Evolutionary conservation across 495 filamentous ascomycete genomes (phyloP), one percentile per base, ranked within the genome.

Genomic region (Pyrenula massariospora): DNA sequence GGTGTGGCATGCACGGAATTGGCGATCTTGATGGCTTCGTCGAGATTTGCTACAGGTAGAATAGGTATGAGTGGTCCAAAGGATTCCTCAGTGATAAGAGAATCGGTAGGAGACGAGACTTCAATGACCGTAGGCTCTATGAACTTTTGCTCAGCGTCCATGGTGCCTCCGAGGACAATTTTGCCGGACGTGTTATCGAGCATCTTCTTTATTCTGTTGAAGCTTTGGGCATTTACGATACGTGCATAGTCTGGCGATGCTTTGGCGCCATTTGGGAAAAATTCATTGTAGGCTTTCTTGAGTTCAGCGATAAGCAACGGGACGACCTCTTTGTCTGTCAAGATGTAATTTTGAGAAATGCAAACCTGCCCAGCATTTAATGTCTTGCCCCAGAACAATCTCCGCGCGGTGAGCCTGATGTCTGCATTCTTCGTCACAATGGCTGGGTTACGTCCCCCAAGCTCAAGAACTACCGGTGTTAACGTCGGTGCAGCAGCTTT

Each of bases 401-500:
- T 76, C 59, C 84, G 80, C 10, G 91, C 92, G 10, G 94, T 89
- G n/a, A 96, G 72, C 54, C 81, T 70, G 21, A 89, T 75, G 69
- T 97, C 78, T 24, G 89, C 84, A 59, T 86, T 80, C 66, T 87
- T 89, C 49, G 88, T 88, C 59, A 97, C 73, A 60, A 96, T 89
- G 24, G 89, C 89, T 22, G 93, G 93, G 68, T 97, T 97, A 57
- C 80, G 77, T 53, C 93, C 93, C 60, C 93, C 93, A 54, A 97
- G 80, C 72, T 97, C 93, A 56, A 96, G 80, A 36, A 81, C 77
- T 21, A 95, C 86, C 0, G 93, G 93, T 2, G 93, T 97, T 55
- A 97, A 74, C 47, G 89, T 85, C 68, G 93, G 88, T 47, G 93
- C 92, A 3, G 93, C 93, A 59, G 93, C 93, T 72, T 90, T 88